Conservation (phyloP, 208 protist species). For the Vickermania spadyakhi region DNA sequence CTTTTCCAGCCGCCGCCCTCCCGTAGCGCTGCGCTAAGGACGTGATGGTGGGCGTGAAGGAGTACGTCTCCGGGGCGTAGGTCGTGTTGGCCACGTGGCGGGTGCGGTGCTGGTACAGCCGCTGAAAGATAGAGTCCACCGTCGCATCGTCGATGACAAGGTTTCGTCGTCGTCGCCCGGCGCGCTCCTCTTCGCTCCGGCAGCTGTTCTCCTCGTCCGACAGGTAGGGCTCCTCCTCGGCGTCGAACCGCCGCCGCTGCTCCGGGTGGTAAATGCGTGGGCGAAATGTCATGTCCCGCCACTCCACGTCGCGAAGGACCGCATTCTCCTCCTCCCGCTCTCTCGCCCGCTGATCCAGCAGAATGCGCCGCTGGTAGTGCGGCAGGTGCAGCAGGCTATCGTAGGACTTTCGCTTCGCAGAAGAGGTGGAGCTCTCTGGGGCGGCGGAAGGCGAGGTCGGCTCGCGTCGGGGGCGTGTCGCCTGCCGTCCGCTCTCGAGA, state of each 20-base stretch:
- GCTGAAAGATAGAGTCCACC: constrained; percentile 6
- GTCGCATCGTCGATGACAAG: neutral
- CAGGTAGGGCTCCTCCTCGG: neutral
- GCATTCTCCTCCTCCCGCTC: constrained; percentile 40
- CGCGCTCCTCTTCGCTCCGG: too few relatives aligned
- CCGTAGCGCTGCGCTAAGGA: constrained; percentile 20
- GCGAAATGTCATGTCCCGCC: constrained; percentile 44
- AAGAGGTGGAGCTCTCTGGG: too few relatives aligned
- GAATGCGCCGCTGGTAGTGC: constrained; percentile 48
- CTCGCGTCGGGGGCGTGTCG: too few relatives aligned
- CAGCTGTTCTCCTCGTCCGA: neutral
- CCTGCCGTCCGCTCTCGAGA: too few relatives aligned
- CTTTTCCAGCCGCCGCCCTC: constrained; percentile 11
- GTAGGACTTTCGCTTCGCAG: too few relatives aligned
- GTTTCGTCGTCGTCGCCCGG: neutral
- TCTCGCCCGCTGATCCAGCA: constrained; percentile 47
- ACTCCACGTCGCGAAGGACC: constrained; percentile 18
- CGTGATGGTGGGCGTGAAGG: constrained; percentile 42
- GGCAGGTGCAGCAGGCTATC: constrained; percentile 16
- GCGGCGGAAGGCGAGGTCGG: too few relatives aligned
- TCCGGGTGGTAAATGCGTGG: constrained; percentile 13
- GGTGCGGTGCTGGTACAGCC: constrained; percentile 7
- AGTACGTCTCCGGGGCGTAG: constrained; percentile 2
- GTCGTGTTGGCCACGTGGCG: constrained; percentile 2
- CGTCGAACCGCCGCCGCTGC: neutral